Percentiles rank a stretch among this genome's conserved stretches.
phyloP scores from a whole-genome alignment of 148 eudicot species.

The Silene latifolia region DNA sequence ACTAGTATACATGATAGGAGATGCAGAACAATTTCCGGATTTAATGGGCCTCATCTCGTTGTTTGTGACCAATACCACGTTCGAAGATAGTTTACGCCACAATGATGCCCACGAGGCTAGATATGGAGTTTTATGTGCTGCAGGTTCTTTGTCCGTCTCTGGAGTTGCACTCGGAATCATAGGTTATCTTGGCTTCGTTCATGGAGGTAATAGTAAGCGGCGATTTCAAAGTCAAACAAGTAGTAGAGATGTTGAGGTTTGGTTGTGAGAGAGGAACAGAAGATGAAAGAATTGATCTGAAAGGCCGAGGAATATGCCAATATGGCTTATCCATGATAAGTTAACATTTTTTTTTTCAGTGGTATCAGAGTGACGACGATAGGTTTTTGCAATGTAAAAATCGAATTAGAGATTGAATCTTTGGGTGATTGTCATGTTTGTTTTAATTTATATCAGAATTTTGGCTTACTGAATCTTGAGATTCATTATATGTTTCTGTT shows the following conservation, averaged over 20 bases:
- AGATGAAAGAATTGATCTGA: too few species aligned
- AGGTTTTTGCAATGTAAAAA: too few species aligned
- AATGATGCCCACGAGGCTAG: not conserved
- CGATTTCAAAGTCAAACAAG: not conserved
- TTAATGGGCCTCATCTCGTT: not conserved
- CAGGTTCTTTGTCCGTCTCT: not conserved
- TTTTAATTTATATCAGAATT: too few species aligned
- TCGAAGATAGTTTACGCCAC: not conserved
- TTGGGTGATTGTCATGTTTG: too few species aligned
- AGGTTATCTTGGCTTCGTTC: not conserved
- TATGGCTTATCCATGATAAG: too few species aligned
- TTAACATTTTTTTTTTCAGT: too few species aligned
- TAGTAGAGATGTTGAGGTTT: not conserved
- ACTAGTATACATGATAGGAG: slow-evolving; percentile 8
- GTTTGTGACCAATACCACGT: not conserved
- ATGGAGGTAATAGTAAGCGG: not conserved
- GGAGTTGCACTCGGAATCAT: not conserved
- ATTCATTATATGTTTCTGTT: too few species aligned
- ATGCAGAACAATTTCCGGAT: not conserved
- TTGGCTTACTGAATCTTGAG: too few species aligned
- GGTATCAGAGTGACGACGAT: too few species aligned
- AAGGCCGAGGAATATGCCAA: too few species aligned
- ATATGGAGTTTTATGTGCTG: not conserved
- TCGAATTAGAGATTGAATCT: too few species aligned
- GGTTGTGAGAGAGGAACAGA: not conserved